phyloP scores from a whole-genome alignment of 2,329 filamentous ascomycete species.

The Chalaropsis thielavioides region DNA sequence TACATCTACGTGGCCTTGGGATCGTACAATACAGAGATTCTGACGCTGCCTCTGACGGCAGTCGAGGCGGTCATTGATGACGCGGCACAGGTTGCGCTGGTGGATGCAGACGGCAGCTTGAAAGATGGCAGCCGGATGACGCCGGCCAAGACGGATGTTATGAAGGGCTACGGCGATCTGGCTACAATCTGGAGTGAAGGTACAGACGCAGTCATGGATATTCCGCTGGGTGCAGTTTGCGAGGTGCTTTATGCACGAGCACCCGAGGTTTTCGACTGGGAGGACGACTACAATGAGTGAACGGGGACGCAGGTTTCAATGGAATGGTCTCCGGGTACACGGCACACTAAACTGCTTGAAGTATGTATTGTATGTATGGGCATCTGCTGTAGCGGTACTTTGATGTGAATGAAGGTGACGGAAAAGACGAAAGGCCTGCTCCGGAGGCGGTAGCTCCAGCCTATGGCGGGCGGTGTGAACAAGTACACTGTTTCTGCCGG shows the following conservation, averaged over 20 bases:
- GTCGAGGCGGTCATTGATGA: conserved; percentile 89
- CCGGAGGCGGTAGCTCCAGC: too few relatives aligned
- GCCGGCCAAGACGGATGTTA: conserved; percentile 25
- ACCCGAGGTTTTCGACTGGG: conserved; percentile 3
- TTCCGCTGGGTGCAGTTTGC: conserved; percentile 86
- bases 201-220: conserved; percentile 94
- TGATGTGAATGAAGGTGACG: too few relatives aligned
- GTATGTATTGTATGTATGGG: too few relatives aligned
- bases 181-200: conserved; percentile 76
- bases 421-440: too few relatives aligned
- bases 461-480: too few relatives aligned
- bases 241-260: conserved; percentile 63
- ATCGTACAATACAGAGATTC: conserved; percentile 73
- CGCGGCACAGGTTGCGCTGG: conserved; percentile 67
- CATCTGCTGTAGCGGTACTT: too few relatives aligned
- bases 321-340: not conserved
- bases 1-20: conserved; percentile 93
- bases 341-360: too few relatives aligned
- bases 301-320: not conserved
- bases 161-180: conserved; percentile 26
- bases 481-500: too few relatives aligned
- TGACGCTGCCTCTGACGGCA: conserved; percentile 66
- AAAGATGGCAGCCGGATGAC: conserved; percentile 26
- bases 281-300: conserved; percentile 5
- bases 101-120: conserved; percentile 53